These are phyloP conservation scores for Pterocarpus santalinus DNA, from an alignment of 306 rosid genomes.

Conservation along the genomic window DNA sequence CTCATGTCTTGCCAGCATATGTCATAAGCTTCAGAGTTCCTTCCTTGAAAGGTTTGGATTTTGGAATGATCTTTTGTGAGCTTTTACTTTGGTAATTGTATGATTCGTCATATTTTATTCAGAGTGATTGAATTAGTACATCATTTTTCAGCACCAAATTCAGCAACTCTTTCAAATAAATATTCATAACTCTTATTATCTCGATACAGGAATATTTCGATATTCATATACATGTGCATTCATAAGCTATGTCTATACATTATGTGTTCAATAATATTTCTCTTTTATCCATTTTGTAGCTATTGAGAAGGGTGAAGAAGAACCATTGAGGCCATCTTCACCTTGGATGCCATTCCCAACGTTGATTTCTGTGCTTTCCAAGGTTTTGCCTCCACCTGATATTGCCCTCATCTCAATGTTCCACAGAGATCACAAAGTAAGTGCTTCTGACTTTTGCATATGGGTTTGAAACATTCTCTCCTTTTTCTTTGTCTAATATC, in stretches of 20 bases:
- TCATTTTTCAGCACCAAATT: too few relatives aligned
- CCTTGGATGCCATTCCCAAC: slow-evolving; percentile 91
- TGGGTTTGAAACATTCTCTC: background rate
- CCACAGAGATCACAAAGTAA: slow-evolving; percentile 68
- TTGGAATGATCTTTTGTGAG: background rate
- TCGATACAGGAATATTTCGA: too few relatives aligned
- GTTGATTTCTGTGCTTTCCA: slow-evolving; percentile 75
- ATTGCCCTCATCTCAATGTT: slow-evolving; percentile 62
- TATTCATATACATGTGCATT: too few relatives aligned
- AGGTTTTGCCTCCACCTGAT: slow-evolving; percentile 57
- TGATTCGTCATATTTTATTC: too few relatives aligned
- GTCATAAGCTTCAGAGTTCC: slow-evolving; percentile 72
- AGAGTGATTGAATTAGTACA: too few relatives aligned
- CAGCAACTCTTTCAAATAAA: too few relatives aligned
- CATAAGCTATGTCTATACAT: background rate
- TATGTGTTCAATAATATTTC: background rate
- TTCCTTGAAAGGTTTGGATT: slow-evolving; percentile 57
- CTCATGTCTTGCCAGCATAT: slow-evolving; percentile 84
- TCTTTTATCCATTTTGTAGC: slow-evolving; percentile 50
- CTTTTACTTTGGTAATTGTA: background rate
- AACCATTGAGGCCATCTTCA: slow-evolving; percentile 66
- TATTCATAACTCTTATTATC: too few relatives aligned
- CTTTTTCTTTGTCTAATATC: background rate
- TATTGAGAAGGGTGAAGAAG: slow-evolving; percentile 51
- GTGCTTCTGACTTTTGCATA: slow-evolving; percentile 26